Conservation (phyloP, 1,284 basidiomycete genomes). For the Boletus hoseneyae region DNA sequence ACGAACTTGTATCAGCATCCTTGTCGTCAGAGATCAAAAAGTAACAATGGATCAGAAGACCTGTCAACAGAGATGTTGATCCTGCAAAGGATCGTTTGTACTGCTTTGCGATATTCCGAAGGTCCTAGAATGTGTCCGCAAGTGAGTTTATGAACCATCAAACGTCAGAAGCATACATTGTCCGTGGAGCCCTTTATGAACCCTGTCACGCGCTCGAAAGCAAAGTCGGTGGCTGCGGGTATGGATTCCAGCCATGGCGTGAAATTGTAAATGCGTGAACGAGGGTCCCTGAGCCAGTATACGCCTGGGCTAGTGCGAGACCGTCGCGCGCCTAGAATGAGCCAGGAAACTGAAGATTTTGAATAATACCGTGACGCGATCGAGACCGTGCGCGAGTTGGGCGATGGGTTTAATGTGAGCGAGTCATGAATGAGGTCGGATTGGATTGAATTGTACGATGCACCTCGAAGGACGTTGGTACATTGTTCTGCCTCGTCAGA, state of each 20-base stretch:
- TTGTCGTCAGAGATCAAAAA: slow-evolving; percentile 73
- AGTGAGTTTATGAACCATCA: too few relatives aligned
- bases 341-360: slow-evolving; percentile 35
- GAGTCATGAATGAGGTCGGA: too few relatives aligned
- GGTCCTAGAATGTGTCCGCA: slow-evolving; percentile 43
- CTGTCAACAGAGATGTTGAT: slow-evolving; percentile 90
- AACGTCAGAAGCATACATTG: slow-evolving; percentile 40
- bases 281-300: slow-evolving; percentile 85
- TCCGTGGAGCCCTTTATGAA: slow-evolving; percentile 86
- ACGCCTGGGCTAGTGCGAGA: slow-evolving; percentile 71
- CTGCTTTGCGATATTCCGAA: slow-evolving; percentile 60
- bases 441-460: not conserved
- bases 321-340: not conserved
- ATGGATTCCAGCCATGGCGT: slow-evolving; percentile 66
- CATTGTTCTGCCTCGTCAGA: slow-evolving; percentile 32
- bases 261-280: slow-evolving; percentile 88
- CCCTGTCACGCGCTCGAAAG: slow-evolving; percentile 75
- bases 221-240: slow-evolving; percentile 84
- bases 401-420: slow-evolving; percentile 51
- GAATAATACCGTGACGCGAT: slow-evolving; percentile 83
- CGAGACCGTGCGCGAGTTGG: slow-evolving; percentile 72
- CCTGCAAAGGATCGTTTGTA: slow-evolving; percentile 72
- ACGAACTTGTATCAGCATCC: slow-evolving; percentile 51
- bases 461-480: slow-evolving; percentile 24
- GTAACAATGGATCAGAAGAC: slow-evolving; percentile 85